phyloP scores from a whole-genome alignment of 1,284 basidiomycete species.

The Earliella scabrosa region DNA sequence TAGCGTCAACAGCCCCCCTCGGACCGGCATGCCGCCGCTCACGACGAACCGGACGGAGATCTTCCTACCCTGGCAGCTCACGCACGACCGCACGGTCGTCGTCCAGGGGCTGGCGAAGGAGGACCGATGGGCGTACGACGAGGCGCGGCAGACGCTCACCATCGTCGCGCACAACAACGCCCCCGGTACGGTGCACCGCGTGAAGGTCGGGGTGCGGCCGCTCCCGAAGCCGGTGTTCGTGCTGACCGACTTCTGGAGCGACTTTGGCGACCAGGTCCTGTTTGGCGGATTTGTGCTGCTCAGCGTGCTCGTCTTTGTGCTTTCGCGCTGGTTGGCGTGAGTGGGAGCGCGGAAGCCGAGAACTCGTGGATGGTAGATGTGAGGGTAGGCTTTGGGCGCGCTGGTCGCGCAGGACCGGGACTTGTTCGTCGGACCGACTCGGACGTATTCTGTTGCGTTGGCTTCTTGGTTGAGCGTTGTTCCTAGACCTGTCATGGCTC shows the following conservation, averaged over 20 bases:
- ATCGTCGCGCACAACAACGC: slow-evolving; percentile 52
- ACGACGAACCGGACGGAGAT: slow-evolving; percentile 74
- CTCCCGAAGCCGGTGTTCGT: slow-evolving; percentile 53
- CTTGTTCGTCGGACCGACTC: too few relatives aligned
- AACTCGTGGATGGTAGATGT: neutral
- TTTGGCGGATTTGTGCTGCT: slow-evolving; percentile 6
- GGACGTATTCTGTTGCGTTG: too few relatives aligned
- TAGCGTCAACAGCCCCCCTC: slow-evolving; percentile 42
- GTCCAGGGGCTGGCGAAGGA: slow-evolving; percentile 55
- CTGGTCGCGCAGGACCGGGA: neutral
- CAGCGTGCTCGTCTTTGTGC: neutral
- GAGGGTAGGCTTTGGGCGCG: neutral
- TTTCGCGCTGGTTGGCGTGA: slow-evolving; percentile 1
- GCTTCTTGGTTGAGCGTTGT: too few relatives aligned
- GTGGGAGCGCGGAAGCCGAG: too few relatives aligned
- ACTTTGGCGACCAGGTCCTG: slow-evolving; percentile 48
- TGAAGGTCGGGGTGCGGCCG: slow-evolving; percentile 60
- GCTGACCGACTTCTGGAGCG: slow-evolving; percentile 66
- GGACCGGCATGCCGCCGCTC: slow-evolving; percentile 42
- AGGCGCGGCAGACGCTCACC: slow-evolving; percentile 67
- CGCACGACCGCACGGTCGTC: slow-evolving; percentile 58
- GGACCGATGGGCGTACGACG: slow-evolving; percentile 60
- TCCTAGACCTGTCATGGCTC: too few relatives aligned
- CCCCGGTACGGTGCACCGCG: slow-evolving; percentile 48
- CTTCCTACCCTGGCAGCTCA: slow-evolving; percentile 70